phyloP scores from a whole-genome alignment of 345 rosid genomes.

The Microthlaspi erraticum region DNA sequence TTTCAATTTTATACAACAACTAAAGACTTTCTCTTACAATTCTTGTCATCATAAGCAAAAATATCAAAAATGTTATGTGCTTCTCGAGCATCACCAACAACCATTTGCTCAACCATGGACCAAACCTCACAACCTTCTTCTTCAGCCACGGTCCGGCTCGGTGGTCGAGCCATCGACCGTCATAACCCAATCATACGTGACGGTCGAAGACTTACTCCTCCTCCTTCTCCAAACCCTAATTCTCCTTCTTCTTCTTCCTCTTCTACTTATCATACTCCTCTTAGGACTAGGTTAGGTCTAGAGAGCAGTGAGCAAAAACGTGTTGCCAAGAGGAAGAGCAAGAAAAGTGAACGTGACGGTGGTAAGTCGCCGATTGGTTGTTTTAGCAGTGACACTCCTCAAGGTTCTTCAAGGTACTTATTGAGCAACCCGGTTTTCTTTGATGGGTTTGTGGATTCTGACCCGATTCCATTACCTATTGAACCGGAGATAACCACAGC shows the following conservation, averaged over 20 bases:
- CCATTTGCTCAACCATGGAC: slow-evolving; percentile 60
- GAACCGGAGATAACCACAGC: slow-evolving; percentile 42
- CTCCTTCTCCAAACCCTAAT: slow-evolving; percentile 44
- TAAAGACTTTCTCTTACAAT: neutral
- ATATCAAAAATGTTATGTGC: slow-evolving; percentile 41
- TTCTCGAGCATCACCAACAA: slow-evolving; percentile 79
- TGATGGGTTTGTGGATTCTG: slow-evolving; percentile 47
- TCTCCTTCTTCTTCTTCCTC: slow-evolving; percentile 49
- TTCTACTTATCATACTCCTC: slow-evolving; percentile 51
- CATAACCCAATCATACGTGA: slow-evolving; percentile 88
- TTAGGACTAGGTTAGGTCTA: slow-evolving; percentile 50
- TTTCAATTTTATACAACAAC: slow-evolving; percentile 3
- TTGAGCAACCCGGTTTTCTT: slow-evolving; percentile 44
- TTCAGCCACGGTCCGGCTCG: slow-evolving; percentile 42
- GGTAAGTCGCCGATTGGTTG: slow-evolving; percentile 41
- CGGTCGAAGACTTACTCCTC: slow-evolving; percentile 57
- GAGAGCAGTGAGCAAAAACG: slow-evolving; percentile 40
- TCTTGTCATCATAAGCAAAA: neutral
- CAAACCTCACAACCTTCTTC: slow-evolving; percentile 51
- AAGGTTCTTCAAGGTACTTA: slow-evolving; percentile 44
- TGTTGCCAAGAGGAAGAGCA: slow-evolving; percentile 45
- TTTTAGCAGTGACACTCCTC: slow-evolving; percentile 41
- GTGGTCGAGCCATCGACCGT: slow-evolving; percentile 74
- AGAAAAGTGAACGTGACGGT: slow-evolving; percentile 33
- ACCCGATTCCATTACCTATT: slow-evolving; percentile 36